Evolutionary conservation across 139 green algal genomes (phyloP).

Genomic region (Astrephomene gubernaculifera): DNA sequence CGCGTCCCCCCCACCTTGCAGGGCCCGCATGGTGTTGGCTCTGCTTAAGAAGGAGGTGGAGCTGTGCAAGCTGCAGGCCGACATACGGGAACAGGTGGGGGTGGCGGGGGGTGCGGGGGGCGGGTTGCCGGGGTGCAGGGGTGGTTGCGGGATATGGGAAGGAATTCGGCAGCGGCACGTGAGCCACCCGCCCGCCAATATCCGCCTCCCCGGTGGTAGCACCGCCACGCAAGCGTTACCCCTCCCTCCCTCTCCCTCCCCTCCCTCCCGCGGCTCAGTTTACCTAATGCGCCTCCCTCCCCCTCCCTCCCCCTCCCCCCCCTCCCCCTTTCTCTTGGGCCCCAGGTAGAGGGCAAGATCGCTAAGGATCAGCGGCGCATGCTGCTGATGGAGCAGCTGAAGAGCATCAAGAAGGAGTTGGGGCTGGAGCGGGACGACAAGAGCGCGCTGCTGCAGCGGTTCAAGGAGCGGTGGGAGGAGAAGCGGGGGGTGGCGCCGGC

Average conservation of each 20-base stretch:
- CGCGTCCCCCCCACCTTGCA: not conserved
- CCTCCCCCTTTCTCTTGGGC: too few species aligned
- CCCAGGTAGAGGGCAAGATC: constrained; percentile 97
- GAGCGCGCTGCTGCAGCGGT: constrained; percentile 86
- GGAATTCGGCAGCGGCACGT: not conserved
- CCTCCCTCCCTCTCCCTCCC: not conserved
- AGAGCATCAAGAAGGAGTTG: constrained; percentile 97
- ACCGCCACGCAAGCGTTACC: not conserved
- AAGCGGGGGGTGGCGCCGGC: constrained; percentile 57
- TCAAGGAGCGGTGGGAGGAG: constrained; percentile 61
- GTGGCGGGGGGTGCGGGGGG: not conserved
- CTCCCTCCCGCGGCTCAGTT: not conserved
- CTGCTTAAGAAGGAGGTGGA: constrained; percentile 99
- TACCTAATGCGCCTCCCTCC: not conserved
- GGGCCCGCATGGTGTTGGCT: constrained; percentile 74
- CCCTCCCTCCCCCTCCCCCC: not conserved
- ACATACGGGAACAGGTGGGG: constrained; percentile 87
- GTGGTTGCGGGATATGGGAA: not conserved
- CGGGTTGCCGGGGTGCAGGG: not conserved
- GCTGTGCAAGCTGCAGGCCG: constrained; percentile 92
- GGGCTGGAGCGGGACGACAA: constrained; percentile 99
- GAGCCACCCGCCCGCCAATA: not conserved
- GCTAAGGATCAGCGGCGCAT: constrained; percentile 95
- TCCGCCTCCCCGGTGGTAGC: not conserved
- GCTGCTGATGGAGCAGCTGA: constrained; percentile 99